phyloP scores from a whole-genome alignment of 495 filamentous ascomycete species.

The Durotheca rogersii region DNA sequence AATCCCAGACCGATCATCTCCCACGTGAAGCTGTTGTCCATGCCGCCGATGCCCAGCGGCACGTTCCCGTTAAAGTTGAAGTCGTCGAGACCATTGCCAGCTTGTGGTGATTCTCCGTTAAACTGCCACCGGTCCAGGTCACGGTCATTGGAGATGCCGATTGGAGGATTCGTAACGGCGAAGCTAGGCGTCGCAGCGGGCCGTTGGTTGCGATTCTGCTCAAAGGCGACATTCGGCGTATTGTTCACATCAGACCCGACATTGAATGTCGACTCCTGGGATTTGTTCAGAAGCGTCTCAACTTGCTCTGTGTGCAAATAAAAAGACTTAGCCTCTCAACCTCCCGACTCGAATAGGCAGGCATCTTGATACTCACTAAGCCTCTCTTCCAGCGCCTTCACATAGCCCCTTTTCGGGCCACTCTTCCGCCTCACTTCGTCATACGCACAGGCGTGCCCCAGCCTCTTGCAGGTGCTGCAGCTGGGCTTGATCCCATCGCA shows the following conservation, averaged over 20 bases:
- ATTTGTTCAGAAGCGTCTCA: slow-evolving; percentile 79
- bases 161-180: slow-evolving; percentile 45
- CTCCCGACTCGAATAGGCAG: not conserved
- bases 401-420: slow-evolving; percentile 95
- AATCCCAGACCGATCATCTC: slow-evolving; percentile 93
- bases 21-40: slow-evolving; percentile 64
- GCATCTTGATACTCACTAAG: slow-evolving; percentile 62
- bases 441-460: slow-evolving; percentile 90
- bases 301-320: slow-evolving; percentile 73
- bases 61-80: slow-evolving; percentile 53
- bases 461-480: slow-evolving; percentile 86
- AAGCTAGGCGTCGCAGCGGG: slow-evolving; percentile 45
- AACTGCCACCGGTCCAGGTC: slow-evolving; percentile 56
- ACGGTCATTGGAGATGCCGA: slow-evolving; percentile 44
- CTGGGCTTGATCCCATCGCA: slow-evolving; percentile 78
- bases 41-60: slow-evolving; percentile 44
- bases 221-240: slow-evolving; percentile 34
- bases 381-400: slow-evolving; percentile 93
- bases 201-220: slow-evolving; percentile 37
- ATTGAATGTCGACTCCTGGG: slow-evolving; percentile 52
- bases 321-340: slow-evolving; percentile 21
- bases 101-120: slow-evolving; percentile 52
- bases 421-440: slow-evolving; percentile 97
- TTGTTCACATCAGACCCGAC: slow-evolving; percentile 38
- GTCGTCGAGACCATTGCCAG: slow-evolving; percentile 43